Evolutionary conservation across 768 basidiomycete species (phyloP), one percentile per base, ranked within the genome.

Genomic region (Mycena latifolia): DNA sequence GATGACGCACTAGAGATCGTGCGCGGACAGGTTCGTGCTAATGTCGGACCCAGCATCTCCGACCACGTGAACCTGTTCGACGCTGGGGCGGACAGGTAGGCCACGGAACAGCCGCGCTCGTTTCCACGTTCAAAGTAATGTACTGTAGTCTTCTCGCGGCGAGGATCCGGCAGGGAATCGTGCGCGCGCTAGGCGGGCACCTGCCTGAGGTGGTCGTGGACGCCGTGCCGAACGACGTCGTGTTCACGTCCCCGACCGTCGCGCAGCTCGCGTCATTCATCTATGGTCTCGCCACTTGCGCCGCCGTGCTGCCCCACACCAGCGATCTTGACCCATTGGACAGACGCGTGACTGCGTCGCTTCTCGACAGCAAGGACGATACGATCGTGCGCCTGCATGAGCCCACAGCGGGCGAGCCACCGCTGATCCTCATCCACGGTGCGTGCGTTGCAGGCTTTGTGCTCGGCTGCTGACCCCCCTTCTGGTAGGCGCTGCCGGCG

Each of bases 131-230:
- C 15, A 12, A 50, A 27, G 7, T 4, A 8, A 28, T 22, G 7
- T 27, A n/a, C n/a, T n/a, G n/a, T 57, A 57, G 56, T 47, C 56
- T 57, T 35, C 45, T 46, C 31, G 45, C 56, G 29, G 56, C 45
- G 18, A 35, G 58, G 4, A 51, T 60, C 35, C 48, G 58, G 15
- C 33, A 27, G 4, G 58, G 27, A 0, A 51, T 46, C 29, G 47
- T 58, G 22, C 45, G 35, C 14, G 28, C 31, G 4, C 56, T 57
- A 10, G 29, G 56, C 7, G 45, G 5, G 20, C 56, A 28, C 10
- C 14, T 57, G 22, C 45, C 56, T 10, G 29, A 33, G 2, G 24
- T 18, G 11, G 56, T 46, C 22, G 22, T 47, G 5, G 6, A 33
- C 6, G 5, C 31, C 31, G 45, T 46, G n/a, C 56, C 56, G 0